Base-by-base conservation (phyloP, 78 protist species). In the Speleostelium caveatum region DNA sequence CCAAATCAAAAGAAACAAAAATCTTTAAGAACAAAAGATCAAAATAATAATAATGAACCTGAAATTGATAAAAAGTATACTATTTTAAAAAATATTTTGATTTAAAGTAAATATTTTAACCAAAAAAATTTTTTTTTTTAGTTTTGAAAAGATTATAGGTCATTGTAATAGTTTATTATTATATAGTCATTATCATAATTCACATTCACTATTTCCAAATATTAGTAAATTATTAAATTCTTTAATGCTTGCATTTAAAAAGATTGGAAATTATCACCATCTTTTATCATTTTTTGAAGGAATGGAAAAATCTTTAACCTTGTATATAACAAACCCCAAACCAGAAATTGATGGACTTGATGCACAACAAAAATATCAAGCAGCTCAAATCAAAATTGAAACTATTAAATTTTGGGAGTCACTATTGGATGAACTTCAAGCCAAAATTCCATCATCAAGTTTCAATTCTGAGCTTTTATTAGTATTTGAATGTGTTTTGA, bases 291-390 rank as follows among this genome's bases (percentile, higher is more conserved):
- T 22, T 22, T 22, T n/a, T n/a, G n/a, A n/a, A n/a, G n/a, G n/a
- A n/a, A 26, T 69, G 58, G 59, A 69, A 69, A 17, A 28, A 7
- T 42, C 41, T 41, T 72, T 72, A 10, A 24, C 22, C 22, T 6
- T 72, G 17, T 72, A 72, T 33, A 22, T 72, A 17, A 45, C 30
- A 28, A 39, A 45, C 32, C 28, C 42, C 12, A 72, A 72, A 72
- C 78, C 78, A 41, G 19, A 4, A 19, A 66, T 16, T 19, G 76
- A 49, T 32, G 24, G 35, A 4, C 17, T 58, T 14, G 67, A 41
- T 16, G 21, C 22, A 12, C 26, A 58, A 26, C 69, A 74, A 30
- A 74, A 83, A 22, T 63, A 60, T 21, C 24, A 55, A 32, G 33
- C 68, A 14, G 60, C 60, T 16, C 56, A 30, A 10, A 36, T 71